Evolutionary conservation across 2,329 filamentous ascomycete species (phyloP).

Genomic region (Teratosphaeria gauchensis): DNA sequence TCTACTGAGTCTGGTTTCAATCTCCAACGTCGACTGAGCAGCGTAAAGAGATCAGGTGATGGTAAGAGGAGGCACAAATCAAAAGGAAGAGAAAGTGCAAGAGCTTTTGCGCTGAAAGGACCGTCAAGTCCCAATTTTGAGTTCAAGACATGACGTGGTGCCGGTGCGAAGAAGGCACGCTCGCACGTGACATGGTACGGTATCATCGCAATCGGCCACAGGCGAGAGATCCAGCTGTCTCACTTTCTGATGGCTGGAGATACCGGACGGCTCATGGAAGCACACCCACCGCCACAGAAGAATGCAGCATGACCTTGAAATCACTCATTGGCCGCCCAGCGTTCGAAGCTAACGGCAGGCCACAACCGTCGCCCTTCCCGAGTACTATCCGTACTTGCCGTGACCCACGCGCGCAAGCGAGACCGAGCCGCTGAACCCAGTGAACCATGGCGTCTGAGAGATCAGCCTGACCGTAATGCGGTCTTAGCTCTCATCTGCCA

Average conservation of each 20-base stretch:
- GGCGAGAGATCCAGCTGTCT: too few species aligned
- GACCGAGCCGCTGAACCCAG: not conserved
- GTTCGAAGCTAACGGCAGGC: not conserved
- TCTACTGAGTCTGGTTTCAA: too few species aligned
- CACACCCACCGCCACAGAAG: not conserved
- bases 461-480: not conserved
- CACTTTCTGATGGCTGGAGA: not conserved
- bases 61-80: too few species aligned
- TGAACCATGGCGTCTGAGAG: not conserved
- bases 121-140: too few species aligned
- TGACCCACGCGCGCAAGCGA: not conserved
- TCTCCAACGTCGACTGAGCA: too few species aligned
- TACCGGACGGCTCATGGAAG: not conserved
- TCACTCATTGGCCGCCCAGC: not conserved
- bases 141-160: too few species aligned
- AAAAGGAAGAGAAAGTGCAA: too few species aligned
- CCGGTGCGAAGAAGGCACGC: too few species aligned
- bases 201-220: too few species aligned
- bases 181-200: too few species aligned
- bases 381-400: not conserved
- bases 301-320: not conserved
- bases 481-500: not conserved
- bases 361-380: not conserved
- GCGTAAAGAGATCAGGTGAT: too few species aligned
- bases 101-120: too few species aligned